These are phyloP conservation scores for Neckera pumila DNA, from an alignment of 225 moss, liverwort and hornwort genomes.

Conservation along the genomic window DNA sequence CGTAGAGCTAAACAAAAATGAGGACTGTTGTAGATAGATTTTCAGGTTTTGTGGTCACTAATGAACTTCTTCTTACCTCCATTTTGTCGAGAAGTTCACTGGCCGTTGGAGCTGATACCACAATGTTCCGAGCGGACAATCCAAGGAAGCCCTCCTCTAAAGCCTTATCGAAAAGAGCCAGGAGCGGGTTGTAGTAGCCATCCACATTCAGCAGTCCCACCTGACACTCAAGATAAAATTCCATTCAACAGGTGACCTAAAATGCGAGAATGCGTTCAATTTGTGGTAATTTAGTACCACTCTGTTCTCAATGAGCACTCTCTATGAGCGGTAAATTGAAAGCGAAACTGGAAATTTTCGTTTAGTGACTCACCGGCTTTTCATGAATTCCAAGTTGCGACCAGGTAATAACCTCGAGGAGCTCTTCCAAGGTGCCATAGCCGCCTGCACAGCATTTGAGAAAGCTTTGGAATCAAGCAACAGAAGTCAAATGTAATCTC, in stretches of 20 bases:
- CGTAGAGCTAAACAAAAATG: neutral
- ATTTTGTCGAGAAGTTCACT: constrained; percentile 86
- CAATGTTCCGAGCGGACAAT: constrained; percentile 45
- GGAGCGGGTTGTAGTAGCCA: constrained; percentile 70
- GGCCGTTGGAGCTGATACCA: constrained; percentile 76
- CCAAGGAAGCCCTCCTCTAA: constrained; percentile 80
- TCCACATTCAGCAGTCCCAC: constrained; percentile 86
- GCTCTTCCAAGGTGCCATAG: constrained; percentile 87
- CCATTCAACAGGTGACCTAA: neutral
- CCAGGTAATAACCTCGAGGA: constrained; percentile 94
- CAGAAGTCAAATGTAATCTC: neutral
- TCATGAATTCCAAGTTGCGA: constrained; percentile 89
- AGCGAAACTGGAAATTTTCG: neutral
- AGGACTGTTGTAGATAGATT: neutral
- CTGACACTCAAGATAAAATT: constrained; percentile 2
- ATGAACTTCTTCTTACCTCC: constrained; percentile 22
- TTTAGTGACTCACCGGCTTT: constrained; percentile 45
- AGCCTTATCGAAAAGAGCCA: constrained; percentile 79
- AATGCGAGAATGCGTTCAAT: neutral
- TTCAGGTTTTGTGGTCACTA: too few species aligned
- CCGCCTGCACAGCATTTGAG: constrained; percentile 39
- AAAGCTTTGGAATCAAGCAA: neutral
- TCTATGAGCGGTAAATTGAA: neutral
- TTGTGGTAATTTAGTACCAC: neutral
- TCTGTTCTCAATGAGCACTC: neutral